Conservation (phyloP, 805 yeast species). For the Ogataea degrootiae region DNA sequence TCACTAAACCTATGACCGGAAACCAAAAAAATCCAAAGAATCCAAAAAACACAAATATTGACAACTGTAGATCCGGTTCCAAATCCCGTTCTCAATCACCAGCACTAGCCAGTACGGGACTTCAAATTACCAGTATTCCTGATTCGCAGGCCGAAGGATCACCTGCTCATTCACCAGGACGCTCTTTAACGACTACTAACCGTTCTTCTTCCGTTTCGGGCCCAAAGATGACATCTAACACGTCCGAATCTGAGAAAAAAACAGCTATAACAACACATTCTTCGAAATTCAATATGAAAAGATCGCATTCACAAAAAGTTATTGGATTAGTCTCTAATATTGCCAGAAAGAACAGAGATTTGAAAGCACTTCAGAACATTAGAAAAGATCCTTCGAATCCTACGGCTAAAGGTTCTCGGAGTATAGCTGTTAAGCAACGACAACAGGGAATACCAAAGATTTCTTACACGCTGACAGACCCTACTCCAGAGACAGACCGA, state of each 20-base stretch:
- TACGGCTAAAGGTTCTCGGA: neutral
- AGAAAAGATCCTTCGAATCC: neutral
- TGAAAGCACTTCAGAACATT: neutral
- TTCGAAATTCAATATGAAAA: slow-evolving; percentile 1
- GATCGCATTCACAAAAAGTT: slow-evolving; percentile 1
- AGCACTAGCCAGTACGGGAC: no score
- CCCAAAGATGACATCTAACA: neutral
- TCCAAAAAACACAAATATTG: neutral
- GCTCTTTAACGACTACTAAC: no score
- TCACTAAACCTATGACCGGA: neutral
- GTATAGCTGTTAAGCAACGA: neutral
- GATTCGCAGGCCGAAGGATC: no score
- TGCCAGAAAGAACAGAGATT: neutral
- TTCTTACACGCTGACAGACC: no score
- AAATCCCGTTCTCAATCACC: neutral
- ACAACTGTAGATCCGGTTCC: neutral
- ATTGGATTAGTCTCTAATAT: neutral
- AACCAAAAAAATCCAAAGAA: neutral
- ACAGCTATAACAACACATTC: neutral
- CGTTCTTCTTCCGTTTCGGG: no score
- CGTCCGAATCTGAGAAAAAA: no score
- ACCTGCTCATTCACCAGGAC: no score
- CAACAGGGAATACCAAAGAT: no score
- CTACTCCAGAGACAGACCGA: no score
- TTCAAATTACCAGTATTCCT: no score